phyloP scores from a whole-genome alignment of 306 rosid species.

The Benincasa hispida region DNA sequence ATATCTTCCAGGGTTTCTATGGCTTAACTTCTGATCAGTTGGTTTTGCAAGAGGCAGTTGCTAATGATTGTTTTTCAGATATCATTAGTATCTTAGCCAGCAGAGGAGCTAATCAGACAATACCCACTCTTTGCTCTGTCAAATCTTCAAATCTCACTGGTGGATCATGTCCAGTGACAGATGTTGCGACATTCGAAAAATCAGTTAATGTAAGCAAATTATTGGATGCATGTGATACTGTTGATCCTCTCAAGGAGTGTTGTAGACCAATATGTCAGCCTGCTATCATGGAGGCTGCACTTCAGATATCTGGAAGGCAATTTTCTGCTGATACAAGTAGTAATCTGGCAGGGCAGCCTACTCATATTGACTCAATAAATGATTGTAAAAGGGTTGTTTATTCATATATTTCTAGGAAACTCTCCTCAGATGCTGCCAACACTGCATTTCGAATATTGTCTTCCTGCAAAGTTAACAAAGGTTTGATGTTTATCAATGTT shows the following conservation, averaged over 20 bases:
- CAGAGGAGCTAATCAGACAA: constrained; percentile 68
- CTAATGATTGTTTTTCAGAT: constrained; percentile 74
- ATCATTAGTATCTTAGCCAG: constrained; percentile 64
- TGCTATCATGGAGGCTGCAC: constrained; percentile 86
- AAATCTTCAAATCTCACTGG: constrained; percentile 78
- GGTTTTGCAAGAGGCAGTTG: constrained; percentile 52
- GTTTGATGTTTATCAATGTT: constrained; percentile 19
- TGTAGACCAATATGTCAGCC: constrained; percentile 91
- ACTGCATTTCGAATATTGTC: constrained; percentile 73
- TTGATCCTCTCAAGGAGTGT: constrained; percentile 96
- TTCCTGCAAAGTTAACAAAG: constrained; percentile 97
- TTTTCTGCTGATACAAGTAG: constrained; percentile 34
- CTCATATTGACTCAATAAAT: constrained; percentile 51
- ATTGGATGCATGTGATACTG: constrained; percentile 74
- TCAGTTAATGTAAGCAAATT: constrained; percentile 63
- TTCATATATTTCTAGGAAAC: constrained; percentile 69
- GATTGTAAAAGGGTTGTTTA: constrained; percentile 93
- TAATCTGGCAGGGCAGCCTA: constrained; percentile 35
- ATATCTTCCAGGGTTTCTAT: constrained; percentile 79
- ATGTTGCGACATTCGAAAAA: constrained; percentile 59
- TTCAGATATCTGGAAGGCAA: constrained; percentile 64
- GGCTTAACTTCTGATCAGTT: constrained; percentile 40
- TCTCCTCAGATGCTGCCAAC: constrained; percentile 51
- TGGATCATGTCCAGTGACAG: constrained; percentile 83
- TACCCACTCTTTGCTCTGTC: constrained; percentile 63